These are phyloP conservation scores for Ophiostoma angusticollis DNA, from an alignment of 2,329 filamentous ascomycete species.

Conservation along the genomic window DNA sequence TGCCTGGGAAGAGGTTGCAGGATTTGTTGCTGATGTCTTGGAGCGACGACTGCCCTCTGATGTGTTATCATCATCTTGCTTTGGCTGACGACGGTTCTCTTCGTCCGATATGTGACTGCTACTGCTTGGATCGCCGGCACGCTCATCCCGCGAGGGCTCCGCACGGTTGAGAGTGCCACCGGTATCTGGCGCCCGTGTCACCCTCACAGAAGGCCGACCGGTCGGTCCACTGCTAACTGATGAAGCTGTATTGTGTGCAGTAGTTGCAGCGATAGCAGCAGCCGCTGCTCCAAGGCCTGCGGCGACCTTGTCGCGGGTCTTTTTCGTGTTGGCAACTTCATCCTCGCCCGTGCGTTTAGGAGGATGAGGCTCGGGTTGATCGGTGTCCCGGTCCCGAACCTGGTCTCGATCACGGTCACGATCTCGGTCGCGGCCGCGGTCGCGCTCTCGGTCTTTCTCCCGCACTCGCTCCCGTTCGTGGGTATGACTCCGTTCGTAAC, in stretches of 20 bases:
- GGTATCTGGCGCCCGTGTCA: not conserved
- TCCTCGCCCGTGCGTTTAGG: conserved; percentile 15
- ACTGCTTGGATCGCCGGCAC: too few relatives aligned
- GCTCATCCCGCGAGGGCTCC: conserved; percentile 16
- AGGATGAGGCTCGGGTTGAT: conserved; percentile 16
- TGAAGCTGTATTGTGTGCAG: too few relatives aligned
- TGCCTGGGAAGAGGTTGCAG: not conserved
- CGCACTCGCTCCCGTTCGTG: not conserved
- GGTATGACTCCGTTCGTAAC: conserved; percentile 3
- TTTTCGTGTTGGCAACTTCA: conserved; percentile 22
- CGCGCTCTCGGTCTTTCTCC: conserved; percentile 12
- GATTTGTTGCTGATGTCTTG: not conserved
- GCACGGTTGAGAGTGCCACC: not conserved
- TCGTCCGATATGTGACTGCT: too few relatives aligned
- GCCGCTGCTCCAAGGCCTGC: conserved; percentile 36
- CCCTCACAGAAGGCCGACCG: conserved; percentile 14
- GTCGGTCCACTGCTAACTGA: conserved; percentile 16
- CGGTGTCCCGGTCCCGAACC: conserved; percentile 5
- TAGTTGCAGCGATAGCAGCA: conserved; percentile 26
- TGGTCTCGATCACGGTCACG: conserved; percentile 26
- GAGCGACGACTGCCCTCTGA: conserved; percentile 14
- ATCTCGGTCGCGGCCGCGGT: conserved; percentile 17
- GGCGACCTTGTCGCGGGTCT: conserved; percentile 34
- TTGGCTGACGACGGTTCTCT: not conserved
- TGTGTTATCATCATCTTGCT: not conserved